phyloP scores from a whole-genome alignment of 2,329 filamentous ascomycete genomes.

The Diplodia scrobiculata region DNA sequence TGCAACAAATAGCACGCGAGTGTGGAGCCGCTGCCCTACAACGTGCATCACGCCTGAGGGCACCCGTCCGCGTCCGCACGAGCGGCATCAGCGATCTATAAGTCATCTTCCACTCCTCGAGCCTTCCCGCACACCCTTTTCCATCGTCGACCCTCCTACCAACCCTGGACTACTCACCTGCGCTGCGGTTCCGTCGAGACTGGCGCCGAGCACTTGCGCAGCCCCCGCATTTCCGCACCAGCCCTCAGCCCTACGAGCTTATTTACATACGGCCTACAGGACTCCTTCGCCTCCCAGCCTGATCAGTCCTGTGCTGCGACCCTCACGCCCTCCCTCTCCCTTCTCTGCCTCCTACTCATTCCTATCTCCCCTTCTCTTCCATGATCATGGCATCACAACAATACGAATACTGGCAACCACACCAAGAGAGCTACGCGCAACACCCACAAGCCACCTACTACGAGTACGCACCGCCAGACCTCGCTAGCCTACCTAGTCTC shows the following conservation, averaged over 20 bases:
- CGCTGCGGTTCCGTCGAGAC: neutral
- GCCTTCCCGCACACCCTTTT: constrained; percentile 7
- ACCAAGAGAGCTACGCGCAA: constrained; percentile 41
- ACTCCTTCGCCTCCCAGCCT: neutral
- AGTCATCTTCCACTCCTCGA: constrained; percentile 22
- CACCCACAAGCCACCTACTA: constrained; percentile 40
- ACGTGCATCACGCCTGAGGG: constrained; percentile 6
- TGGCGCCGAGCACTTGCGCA: constrained; percentile 13
- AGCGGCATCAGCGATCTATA: constrained; percentile 20
- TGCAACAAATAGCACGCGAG: constrained; percentile 1
- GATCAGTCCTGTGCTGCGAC: constrained; percentile 12
- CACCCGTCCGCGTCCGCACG: neutral
- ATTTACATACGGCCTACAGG: constrained; percentile 12
- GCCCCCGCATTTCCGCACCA: constrained; percentile 20
- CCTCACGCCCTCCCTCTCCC: neutral
- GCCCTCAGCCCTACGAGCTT: constrained; percentile 29
- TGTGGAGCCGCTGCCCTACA: constrained; percentile 5
- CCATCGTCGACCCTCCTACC: neutral
- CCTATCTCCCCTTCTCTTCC: neutral
- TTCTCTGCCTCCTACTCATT: neutral
- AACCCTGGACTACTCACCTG: constrained; percentile 4
- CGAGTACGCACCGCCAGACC: constrained; percentile 39
- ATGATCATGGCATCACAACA: constrained; percentile 42
- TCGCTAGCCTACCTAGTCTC: constrained; percentile 44
- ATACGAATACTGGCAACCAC: constrained; percentile 43